phyloP scores from a whole-genome alignment of 2,329 filamentous ascomycete genomes.

The Xylariaceae sp. region DNA sequence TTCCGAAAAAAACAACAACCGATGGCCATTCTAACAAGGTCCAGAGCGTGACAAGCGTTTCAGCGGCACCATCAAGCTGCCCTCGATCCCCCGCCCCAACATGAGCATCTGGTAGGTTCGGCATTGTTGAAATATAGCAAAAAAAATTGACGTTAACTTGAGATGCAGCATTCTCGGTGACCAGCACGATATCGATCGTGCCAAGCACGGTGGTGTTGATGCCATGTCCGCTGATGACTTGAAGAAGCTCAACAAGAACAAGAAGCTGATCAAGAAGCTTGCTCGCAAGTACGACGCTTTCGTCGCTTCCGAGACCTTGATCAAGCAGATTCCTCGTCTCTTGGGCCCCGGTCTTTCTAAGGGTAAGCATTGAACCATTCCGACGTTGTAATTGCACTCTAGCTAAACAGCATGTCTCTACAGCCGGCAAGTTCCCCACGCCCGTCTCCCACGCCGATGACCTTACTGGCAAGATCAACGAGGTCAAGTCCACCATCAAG shows the following conservation, averaged over 20 bases:
- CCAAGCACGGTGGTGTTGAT: constrained; percentile 97
- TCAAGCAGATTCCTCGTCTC: constrained; percentile 99
- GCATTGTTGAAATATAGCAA: background rate
- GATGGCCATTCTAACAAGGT: constrained; percentile 1
- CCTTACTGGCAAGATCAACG: constrained; percentile 89
- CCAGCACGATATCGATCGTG: constrained; percentile 98
- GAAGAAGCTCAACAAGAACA: constrained; percentile 99
- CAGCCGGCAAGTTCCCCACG: constrained; percentile 99
- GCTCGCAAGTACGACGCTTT: constrained; percentile 99
- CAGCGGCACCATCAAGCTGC: constrained; percentile 97
- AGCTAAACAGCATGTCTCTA: constrained; percentile 29
- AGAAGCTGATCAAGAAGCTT: constrained; percentile 99
- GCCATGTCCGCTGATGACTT: constrained; percentile 98
- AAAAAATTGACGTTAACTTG: background rate
- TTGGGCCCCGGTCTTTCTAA: constrained; percentile 97
- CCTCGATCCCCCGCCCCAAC: constrained; percentile 78
- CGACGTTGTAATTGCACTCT: background rate
- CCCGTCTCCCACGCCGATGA: constrained; percentile 97
- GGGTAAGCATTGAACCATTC: constrained; percentile 49
- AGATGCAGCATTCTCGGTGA: constrained; percentile 52
- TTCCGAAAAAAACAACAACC: background rate
- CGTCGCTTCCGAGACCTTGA: constrained; percentile 91
- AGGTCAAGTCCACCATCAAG: constrained; percentile 99
- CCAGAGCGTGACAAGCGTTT: constrained; percentile 99
- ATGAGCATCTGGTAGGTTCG: constrained; percentile 25